Evolutionary conservation across 2,329 filamentous ascomycete species (phyloP).

Genomic region (Ambrosiella cleistominuta): DNA sequence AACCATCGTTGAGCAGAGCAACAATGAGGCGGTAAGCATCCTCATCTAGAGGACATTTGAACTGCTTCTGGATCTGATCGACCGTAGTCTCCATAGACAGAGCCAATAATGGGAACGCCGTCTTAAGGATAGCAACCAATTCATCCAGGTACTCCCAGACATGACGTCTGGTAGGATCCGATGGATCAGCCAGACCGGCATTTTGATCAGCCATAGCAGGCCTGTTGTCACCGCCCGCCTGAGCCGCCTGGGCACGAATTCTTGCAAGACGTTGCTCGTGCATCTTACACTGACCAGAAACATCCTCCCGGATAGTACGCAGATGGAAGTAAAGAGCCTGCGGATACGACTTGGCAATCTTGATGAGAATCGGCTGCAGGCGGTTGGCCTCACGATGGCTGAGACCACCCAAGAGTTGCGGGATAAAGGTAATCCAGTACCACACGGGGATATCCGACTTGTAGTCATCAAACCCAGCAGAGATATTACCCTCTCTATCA

Average conservation of each 20-base stretch:
- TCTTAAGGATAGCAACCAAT: constrained; percentile 88
- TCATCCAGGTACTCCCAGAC: constrained; percentile 96
- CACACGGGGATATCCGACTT: constrained; percentile 95
- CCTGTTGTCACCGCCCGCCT: neutral
- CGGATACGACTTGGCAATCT: constrained; percentile 89
- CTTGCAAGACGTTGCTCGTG: constrained; percentile 12
- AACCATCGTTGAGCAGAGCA: constrained; percentile 85
- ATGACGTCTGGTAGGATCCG: constrained; percentile 41
- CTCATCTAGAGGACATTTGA: constrained; percentile 96
- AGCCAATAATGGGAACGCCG: constrained; percentile 85
- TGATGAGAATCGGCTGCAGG: constrained; percentile 69
- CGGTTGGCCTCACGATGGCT: constrained; percentile 81
- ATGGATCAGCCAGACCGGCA: constrained; percentile 9
- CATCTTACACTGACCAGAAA: constrained; percentile 30
- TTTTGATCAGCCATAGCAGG: neutral
- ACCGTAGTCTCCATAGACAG: constrained; percentile 99
- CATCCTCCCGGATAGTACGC: constrained; percentile 83
- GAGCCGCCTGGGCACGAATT: constrained; percentile 13
- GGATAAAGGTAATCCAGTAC: constrained; percentile 99
- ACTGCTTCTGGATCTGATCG: constrained; percentile 95
- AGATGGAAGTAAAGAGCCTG: constrained; percentile 94
- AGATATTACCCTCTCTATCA: constrained; percentile 66
- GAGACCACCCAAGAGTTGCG: constrained; percentile 80
- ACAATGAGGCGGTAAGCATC: constrained; percentile 95
- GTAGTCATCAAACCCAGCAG: constrained; percentile 80